Evolutionary conservation across 2,329 filamentous ascomycete genomes (phyloP).

Genomic region (Trichoderma gracile): DNA sequence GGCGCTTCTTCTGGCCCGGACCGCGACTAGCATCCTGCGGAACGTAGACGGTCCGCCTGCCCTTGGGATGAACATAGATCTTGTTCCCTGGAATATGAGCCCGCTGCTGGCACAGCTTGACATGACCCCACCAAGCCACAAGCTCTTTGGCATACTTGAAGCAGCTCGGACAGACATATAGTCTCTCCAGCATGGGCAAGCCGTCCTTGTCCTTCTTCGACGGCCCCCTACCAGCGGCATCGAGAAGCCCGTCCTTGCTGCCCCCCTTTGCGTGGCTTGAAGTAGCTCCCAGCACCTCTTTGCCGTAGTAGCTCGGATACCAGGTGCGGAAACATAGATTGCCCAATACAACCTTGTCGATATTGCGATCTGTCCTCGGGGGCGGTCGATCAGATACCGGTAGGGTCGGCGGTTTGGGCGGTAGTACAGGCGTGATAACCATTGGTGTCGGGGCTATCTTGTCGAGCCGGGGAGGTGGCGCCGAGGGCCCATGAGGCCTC

Average conservation of each 20-base stretch:
- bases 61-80: constrained; percentile 67
- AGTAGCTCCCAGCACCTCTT: constrained; percentile 62
- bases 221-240: constrained; percentile 34
- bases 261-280: constrained; percentile 35
- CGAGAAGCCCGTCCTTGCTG: constrained; percentile 36
- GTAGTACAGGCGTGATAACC: constrained; percentile 25
- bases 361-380: constrained; percentile 66
- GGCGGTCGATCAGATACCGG: constrained; percentile 38
- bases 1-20: constrained; percentile 42
- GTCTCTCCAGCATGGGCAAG: constrained; percentile 57
- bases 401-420: constrained; percentile 39
- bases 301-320: constrained; percentile 90
- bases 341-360: constrained; percentile 83
- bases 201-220: constrained; percentile 41
- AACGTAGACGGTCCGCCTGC: constrained; percentile 44
- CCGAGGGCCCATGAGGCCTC: constrained; percentile 39
- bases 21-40: constrained; percentile 36
- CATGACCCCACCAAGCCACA: constrained; percentile 59
- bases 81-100: constrained; percentile 63
- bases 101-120: constrained; percentile 56
- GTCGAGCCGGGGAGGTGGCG: constrained; percentile 37
- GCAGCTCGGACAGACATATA: constrained; percentile 90
- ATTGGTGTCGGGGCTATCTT: constrained; percentile 32
- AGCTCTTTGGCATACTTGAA: constrained; percentile 83
- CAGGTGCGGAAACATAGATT: constrained; percentile 82